Conservation (phyloP, 2,329 filamentous ascomycete genomes). For the Aspergillus thermomutatus region DNA sequence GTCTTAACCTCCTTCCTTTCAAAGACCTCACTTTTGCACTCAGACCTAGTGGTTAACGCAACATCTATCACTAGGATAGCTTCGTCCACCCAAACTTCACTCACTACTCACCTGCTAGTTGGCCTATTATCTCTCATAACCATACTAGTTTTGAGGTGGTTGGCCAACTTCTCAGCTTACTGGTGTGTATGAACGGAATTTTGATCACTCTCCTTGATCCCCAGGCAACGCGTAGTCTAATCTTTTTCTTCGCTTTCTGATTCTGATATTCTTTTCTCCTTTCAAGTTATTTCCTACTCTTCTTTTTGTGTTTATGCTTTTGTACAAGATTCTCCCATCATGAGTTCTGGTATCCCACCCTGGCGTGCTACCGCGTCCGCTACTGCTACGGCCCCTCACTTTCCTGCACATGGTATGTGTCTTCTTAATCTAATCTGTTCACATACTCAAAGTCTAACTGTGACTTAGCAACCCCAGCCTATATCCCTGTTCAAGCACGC, state of each 20-base stretch:
- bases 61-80: not conserved
- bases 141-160: not conserved
- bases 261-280: conserved; percentile 6
- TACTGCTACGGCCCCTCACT: conserved; percentile 26
- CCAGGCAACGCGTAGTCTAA: not conserved
- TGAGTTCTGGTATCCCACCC: conserved; percentile 39
- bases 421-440: not conserved
- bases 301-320: conserved; percentile 14
- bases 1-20: not conserved
- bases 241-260: conserved; percentile 1
- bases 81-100: not conserved
- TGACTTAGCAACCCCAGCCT: conserved; percentile 49
- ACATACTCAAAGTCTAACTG: conserved; percentile 13
- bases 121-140: not conserved
- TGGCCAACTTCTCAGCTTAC: not conserved
- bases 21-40: not conserved
- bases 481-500: conserved; percentile 60
- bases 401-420: conserved; percentile 31
- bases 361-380: conserved; percentile 36
- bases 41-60: not conserved
- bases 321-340: conserved; percentile 20
- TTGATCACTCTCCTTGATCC: conserved; percentile 9
- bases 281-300: conserved; percentile 11
- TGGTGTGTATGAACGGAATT: not conserved
- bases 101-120: not conserved